These are phyloP conservation scores for Arctostaphylos glauca DNA, from an alignment of 148 eudicot species.

Conservation along the genomic window DNA sequence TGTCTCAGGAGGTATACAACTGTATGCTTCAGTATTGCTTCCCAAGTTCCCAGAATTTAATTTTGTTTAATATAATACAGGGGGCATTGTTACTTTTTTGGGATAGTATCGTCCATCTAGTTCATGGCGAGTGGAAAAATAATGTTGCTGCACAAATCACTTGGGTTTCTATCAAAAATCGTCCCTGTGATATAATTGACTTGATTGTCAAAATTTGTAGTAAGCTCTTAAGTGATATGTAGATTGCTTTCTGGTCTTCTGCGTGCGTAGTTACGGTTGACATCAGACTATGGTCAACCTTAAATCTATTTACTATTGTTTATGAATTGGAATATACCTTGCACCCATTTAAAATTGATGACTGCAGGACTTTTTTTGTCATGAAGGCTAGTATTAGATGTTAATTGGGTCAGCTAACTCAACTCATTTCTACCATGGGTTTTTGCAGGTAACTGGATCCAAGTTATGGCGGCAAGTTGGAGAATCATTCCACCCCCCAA, in stretches of 20 bases:
- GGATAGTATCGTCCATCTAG: not conserved
- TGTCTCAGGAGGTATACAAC: not conserved
- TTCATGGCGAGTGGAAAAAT: not conserved
- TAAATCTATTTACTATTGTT: not conserved
- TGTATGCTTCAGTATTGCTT: not conserved
- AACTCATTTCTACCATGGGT: not conserved
- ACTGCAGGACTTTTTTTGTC: not conserved
- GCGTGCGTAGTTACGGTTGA: not conserved
- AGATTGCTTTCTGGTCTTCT: conserved; percentile 2
- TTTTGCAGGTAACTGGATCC: conserved; percentile 65
- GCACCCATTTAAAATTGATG: not conserved
- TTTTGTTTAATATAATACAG: not conserved
- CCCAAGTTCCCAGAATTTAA: not conserved
- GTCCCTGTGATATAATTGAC: not conserved
- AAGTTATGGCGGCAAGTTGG: conserved; percentile 96
- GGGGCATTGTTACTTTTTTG: not conserved
- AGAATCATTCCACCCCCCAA: conserved; percentile 87
- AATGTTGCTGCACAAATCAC: not conserved
- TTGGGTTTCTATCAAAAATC: not conserved
- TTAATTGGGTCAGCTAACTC: not conserved
- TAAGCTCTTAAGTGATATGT: not conserved
- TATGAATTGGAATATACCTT: not conserved
- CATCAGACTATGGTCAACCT: not conserved
- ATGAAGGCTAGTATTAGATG: conserved; percentile 2
- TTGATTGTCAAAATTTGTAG: not conserved